Percentiles rank a stretch among this genome's conserved stretches.
Conservation (phyloP, 1,139 yeast species). For the Lodderomyces metapsilosis region DNA sequence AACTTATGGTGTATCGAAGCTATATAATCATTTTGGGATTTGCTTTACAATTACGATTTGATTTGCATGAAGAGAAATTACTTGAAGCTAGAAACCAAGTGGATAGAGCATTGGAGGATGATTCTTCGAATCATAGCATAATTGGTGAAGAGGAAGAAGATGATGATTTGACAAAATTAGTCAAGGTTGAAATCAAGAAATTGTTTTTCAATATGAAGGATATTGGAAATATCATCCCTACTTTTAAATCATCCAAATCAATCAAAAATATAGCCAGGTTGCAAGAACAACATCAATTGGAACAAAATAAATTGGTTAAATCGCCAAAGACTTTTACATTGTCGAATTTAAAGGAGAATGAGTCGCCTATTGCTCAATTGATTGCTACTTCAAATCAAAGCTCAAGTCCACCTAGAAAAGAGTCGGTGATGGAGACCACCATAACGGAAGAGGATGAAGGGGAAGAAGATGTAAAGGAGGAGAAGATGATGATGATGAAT, state of each 20-base stretch:
- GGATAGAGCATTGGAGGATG: slow-evolving; percentile 6
- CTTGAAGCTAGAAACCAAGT: slow-evolving; percentile 5
- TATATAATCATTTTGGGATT: slow-evolving; percentile 47
- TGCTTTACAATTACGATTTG: slow-evolving; percentile 44
- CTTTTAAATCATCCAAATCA: slow-evolving; percentile 35
- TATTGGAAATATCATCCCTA: slow-evolving; percentile 38
- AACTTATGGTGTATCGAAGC: slow-evolving; percentile 44
- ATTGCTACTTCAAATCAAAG: slow-evolving; percentile 23
- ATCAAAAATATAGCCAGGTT: slow-evolving; percentile 23
- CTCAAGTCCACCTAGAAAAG: slow-evolving; percentile 6
- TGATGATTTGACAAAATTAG: slow-evolving; percentile 35
- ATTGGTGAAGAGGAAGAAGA: slow-evolving; percentile 18
- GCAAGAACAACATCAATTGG: slow-evolving; percentile 19
- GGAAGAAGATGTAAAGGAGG: neutral
- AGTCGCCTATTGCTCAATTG: slow-evolving; percentile 40
- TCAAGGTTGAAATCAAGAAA: slow-evolving; percentile 37
- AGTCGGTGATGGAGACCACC: slow-evolving; percentile 18
- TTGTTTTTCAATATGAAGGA: slow-evolving; percentile 37
- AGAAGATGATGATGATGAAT: neutral
- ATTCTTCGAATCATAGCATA: slow-evolving; percentile 5
- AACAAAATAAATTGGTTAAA: slow-evolving; percentile 27
- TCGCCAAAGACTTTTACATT: slow-evolving; percentile 46
- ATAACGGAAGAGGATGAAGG: slow-evolving; percentile 23
- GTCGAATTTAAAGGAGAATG: slow-evolving; percentile 36
- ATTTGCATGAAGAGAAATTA: slow-evolving; percentile 11